Evolutionary conservation across 306 rosid species (phyloP).

Genomic region (Fagus sylvatica): DNA sequence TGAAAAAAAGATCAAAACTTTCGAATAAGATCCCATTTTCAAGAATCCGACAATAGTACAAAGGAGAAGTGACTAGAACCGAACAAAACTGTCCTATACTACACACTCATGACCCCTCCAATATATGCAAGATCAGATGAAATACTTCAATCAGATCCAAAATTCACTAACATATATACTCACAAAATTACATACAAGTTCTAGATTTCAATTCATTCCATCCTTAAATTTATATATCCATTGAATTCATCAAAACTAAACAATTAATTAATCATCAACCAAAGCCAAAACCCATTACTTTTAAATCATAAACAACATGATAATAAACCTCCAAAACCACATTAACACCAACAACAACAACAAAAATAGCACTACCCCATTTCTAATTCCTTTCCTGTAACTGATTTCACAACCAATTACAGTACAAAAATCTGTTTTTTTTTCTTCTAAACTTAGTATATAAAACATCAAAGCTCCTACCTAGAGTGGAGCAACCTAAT

Average conservation of each 20-base stretch:
- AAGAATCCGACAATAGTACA: slow-evolving; percentile 14
- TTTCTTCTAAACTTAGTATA: not conserved
- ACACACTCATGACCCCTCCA: not conserved
- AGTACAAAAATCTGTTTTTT: slow-evolving; percentile 12
- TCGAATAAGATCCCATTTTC: slow-evolving; percentile 5
- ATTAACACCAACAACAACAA: not conserved
- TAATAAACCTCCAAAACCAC: not conserved
- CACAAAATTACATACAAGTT: not conserved
- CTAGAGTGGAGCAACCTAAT: not conserved
- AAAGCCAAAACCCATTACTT: not conserved
- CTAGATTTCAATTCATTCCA: not conserved
- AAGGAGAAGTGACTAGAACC: slow-evolving; percentile 6
- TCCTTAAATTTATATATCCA: not conserved
- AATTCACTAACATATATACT: not conserved
- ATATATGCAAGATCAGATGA: slow-evolving; percentile 10
- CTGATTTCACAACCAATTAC: slow-evolving; percentile 18
- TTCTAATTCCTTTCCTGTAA: not conserved
- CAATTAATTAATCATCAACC: not conserved
- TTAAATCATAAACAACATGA: not conserved
- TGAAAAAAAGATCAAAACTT: not conserved
- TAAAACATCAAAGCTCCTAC: not conserved
- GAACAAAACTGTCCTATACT: not conserved
- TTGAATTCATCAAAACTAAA: not conserved
- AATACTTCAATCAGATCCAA: slow-evolving; percentile 32
- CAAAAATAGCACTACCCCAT: slow-evolving; percentile 1